Conservation (phyloP, 78 protist species). For the Dictyostelium firmibasis region DNA sequence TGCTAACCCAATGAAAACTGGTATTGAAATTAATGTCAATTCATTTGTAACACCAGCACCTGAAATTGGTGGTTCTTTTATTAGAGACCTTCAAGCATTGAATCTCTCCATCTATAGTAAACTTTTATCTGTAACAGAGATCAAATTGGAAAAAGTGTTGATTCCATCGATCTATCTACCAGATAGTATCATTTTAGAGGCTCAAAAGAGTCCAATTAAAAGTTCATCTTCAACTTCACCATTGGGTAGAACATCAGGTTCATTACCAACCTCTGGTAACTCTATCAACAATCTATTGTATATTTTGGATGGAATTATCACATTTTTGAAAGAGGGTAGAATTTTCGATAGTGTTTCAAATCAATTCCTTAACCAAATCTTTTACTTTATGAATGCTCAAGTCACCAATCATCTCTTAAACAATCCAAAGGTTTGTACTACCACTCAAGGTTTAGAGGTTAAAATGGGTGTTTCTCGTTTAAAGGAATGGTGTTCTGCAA, state of each 20-base stretch:
- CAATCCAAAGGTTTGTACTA: slow-evolving; percentile 44
- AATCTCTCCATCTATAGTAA: slow-evolving; percentile 28
- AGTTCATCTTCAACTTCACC: background rate
- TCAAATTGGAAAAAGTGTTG: slow-evolving; percentile 51
- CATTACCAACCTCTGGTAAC: background rate
- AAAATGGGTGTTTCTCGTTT: slow-evolving; percentile 68
- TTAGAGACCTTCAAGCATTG: slow-evolving; percentile 58
- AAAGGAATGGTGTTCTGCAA: slow-evolving; percentile 71
- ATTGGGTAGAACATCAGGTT: background rate
- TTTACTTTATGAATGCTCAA: slow-evolving; percentile 69
- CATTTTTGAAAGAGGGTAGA: slow-evolving; percentile 45
- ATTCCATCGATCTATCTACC: slow-evolving; percentile 44
- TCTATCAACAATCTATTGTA: background rate
- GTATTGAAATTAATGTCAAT: slow-evolving; percentile 33
- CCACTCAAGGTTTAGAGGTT: slow-evolving; percentile 52
- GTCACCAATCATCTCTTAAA: slow-evolving; percentile 41
- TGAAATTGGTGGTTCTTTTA: slow-evolving; percentile 57
- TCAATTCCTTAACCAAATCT: slow-evolving; percentile 59
- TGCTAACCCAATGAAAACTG: slow-evolving; percentile 39
- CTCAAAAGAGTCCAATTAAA: slow-evolving; percentile 30
- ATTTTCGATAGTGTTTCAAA: slow-evolving; percentile 28
- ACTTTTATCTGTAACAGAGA: slow-evolving; percentile 34
- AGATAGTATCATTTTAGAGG: slow-evolving; percentile 39
- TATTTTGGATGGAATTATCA: slow-evolving; percentile 13
- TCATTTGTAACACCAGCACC: slow-evolving; percentile 31